These are phyloP conservation scores for Populus alba DNA, from an alignment of 345 rosid species.

Conservation along the genomic window DNA sequence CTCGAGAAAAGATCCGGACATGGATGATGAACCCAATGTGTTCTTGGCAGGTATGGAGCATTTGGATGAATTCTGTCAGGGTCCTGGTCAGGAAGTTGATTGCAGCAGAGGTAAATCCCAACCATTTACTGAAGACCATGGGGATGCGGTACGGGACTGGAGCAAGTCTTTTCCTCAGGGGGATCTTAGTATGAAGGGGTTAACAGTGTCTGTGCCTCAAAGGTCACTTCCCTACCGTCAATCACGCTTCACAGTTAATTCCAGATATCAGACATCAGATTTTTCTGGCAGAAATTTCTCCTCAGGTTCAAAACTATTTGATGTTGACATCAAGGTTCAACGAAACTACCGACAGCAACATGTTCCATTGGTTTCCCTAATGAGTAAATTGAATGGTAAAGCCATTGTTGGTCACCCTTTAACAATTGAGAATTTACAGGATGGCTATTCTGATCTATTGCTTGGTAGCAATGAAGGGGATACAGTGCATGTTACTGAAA, in stretches of 20 bases:
- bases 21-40: slow-evolving; percentile 43
- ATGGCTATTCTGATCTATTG: slow-evolving; percentile 32
- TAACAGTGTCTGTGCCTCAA: slow-evolving; percentile 39
- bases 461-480: slow-evolving; percentile 24
- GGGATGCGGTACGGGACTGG: slow-evolving; percentile 36
- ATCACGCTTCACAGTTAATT: slow-evolving; percentile 46
- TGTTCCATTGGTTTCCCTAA: slow-evolving; percentile 87
- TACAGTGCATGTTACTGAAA: background rate
- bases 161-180: slow-evolving; percentile 29
- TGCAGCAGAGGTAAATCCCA: slow-evolving; percentile 24
- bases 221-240: slow-evolving; percentile 57
- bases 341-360: slow-evolving; percentile 57
- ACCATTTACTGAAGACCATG: slow-evolving; percentile 27
- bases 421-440: slow-evolving; percentile 47
- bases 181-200: slow-evolving; percentile 34
- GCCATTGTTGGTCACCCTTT: slow-evolving; percentile 89
- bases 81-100: slow-evolving; percentile 38
- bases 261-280: slow-evolving; percentile 46
- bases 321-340: slow-evolving; percentile 75
- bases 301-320: slow-evolving; percentile 45
- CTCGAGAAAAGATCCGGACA: slow-evolving; percentile 42
- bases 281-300: slow-evolving; percentile 35
- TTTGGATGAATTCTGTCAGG: slow-evolving; percentile 35
- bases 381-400: slow-evolving; percentile 76
- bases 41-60: slow-evolving; percentile 27